Evolutionary conservation across 2,329 filamentous ascomycete genomes (phyloP), one percentile per base, ranked within the genome.

Genomic region (Cladorrhinum sp.): DNA sequence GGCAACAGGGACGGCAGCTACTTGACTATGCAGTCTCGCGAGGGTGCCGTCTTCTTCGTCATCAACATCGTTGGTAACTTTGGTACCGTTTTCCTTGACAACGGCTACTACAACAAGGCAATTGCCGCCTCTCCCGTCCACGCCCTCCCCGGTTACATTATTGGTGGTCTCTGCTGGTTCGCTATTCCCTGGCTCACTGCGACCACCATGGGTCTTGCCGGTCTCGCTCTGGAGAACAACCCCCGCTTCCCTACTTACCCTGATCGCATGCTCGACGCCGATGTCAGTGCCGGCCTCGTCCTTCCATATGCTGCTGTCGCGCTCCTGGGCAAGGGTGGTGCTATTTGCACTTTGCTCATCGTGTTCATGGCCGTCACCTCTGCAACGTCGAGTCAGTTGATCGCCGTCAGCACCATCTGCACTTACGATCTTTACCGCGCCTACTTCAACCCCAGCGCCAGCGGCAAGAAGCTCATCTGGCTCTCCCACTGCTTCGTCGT

Each of bases 291-390:
- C 4, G 93, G 93, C 1, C 80, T 96, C 10, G 92, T 94, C 0
- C 81, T 96, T 0, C 93, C 92, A 0, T 92, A 93, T 61, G 92
- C 91, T 0, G 90, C 93, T 0, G 90, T 96, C 3, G 91, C 90
- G 0, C 76, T 97, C 8, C 82, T 96, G 6, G 93, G 92, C 1
- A 87, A 87, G 67, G 90, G 91, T 2, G 92, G 92, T 54, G 92
- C 92, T 1, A 85, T 87, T 1, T 90, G 86, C 0, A 92, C 90
- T 0, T 81, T 96, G 1, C 77, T 96, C 10, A 86, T 96, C 65
- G 83, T 96, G 58, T 96, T 96, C 79, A 91, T 96, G 86, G 92
- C 93, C 21, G 92, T 96, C 21, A 96, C 92, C 0, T 91, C 86
- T 1, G 90, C 92, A 0, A 90, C 89, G 65, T 93, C 89, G 1